These are phyloP conservation scores for Arabis alpina DNA, from an alignment of 345 rosid genomes.

Conservation along the genomic window DNA sequence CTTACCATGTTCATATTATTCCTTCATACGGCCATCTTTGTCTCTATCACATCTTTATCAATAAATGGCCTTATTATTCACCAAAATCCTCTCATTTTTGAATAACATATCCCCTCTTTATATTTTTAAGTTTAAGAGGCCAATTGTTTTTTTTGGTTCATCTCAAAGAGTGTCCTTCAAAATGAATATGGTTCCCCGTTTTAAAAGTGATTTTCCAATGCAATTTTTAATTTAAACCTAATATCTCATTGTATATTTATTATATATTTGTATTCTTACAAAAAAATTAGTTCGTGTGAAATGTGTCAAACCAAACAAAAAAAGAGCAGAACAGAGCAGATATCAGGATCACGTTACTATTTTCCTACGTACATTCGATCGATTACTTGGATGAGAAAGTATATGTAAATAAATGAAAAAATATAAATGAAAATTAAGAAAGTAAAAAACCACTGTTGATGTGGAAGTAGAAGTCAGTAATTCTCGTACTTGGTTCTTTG, in stretches of 20 bases:
- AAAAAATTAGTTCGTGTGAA: too few relatives aligned
- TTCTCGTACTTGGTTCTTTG: constrained; percentile 37
- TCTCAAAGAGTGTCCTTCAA: too few relatives aligned
- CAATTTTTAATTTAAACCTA: too few relatives aligned
- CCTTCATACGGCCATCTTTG: constrained; percentile 36
- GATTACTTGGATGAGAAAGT: constrained; percentile 11
- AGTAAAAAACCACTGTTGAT: constrained; percentile 30
- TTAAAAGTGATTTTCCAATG: too few relatives aligned
- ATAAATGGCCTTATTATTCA: constrained; percentile 41
- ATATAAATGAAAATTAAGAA: neutral
- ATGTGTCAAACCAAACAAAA: too few relatives aligned
- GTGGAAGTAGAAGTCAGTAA: constrained; percentile 33
- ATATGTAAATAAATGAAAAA: neutral
- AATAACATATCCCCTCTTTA: neutral
- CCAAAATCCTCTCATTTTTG: neutral
- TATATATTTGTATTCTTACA: too few relatives aligned
- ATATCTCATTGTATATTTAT: too few relatives aligned
- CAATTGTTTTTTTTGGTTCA: neutral
- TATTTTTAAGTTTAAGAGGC: neutral
- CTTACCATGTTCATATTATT: constrained; percentile 41
- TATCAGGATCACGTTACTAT: constrained; percentile 14
- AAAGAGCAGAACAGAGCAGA: constrained; percentile 12
- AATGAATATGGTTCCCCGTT: too few relatives aligned
- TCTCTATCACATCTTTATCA: neutral
- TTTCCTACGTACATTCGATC: constrained; percentile 1